These are phyloP conservation scores for Fragaria iinumae DNA, from an alignment of 306 rosid genomes.

Conservation along the genomic window DNA sequence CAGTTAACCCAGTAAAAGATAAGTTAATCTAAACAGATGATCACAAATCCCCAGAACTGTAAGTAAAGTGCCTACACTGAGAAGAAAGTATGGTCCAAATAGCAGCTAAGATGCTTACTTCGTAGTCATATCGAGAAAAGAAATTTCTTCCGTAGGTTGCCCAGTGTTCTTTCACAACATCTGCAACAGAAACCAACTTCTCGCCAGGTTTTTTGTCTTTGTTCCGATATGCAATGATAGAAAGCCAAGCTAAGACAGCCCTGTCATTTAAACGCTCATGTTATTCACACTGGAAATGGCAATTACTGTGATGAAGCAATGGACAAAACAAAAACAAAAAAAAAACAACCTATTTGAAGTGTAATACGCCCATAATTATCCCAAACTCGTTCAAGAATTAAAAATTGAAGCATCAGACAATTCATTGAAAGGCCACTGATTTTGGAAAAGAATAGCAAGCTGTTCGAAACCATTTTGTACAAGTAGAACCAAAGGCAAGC, in stretches of 20 bases:
- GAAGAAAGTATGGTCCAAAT: slow-evolving; percentile 15
- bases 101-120: slow-evolving; percentile 43
- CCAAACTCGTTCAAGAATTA: neutral
- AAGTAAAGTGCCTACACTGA: slow-evolving; percentile 9
- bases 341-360: neutral
- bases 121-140: slow-evolving; percentile 95
- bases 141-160: slow-evolving; percentile 88
- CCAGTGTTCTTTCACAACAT: slow-evolving; percentile 86
- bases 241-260: slow-evolving; percentile 99
- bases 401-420: neutral
- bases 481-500: neutral
- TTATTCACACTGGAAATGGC: slow-evolving; percentile 19
- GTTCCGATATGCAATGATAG: slow-evolving; percentile 79
- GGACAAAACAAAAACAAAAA: neutral
- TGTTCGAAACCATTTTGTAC: neutral
- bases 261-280: slow-evolving; percentile 40
- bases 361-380: neutral
- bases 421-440: neutral
- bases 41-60: slow-evolving; percentile 17
- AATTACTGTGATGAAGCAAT: neutral
- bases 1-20: slow-evolving; percentile 6
- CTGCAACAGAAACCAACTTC: slow-evolving; percentile 79
- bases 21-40: slow-evolving; percentile 8
- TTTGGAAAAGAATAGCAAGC: neutral
- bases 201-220: slow-evolving; percentile 80